Evolutionary conservation across 306 rosid genomes (phyloP).

Genomic region (Mucuna pruriens): DNA sequence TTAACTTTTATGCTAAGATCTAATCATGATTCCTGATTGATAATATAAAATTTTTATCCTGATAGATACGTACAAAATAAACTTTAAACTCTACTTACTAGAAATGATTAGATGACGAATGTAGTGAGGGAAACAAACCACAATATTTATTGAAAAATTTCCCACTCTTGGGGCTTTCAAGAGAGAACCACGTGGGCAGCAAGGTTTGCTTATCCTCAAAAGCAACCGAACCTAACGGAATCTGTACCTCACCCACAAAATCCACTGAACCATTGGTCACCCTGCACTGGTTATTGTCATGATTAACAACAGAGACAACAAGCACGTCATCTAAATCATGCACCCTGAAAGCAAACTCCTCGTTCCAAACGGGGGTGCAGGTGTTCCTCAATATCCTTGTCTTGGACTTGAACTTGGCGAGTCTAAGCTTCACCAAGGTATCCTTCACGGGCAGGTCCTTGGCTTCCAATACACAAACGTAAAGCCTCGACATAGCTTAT

Average conservation of each 20-base stretch:
- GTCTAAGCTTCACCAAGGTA: conserved; percentile 68
- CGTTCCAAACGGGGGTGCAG: conserved; percentile 65
- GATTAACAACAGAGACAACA: conserved; percentile 50
- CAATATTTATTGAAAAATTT: conserved; percentile 56
- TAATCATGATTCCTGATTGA: too few relatives aligned
- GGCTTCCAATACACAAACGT: conserved; percentile 78
- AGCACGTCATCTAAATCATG: conserved; percentile 60
- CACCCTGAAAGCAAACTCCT: conserved; percentile 74
- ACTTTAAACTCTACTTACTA: too few relatives aligned
- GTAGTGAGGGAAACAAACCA: conserved; percentile 55
- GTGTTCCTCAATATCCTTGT: conserved; percentile 58
- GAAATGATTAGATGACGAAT: too few relatives aligned
- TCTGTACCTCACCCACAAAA: conserved; percentile 63
- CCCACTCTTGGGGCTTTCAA: conserved; percentile 52
- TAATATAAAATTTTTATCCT: too few relatives aligned
- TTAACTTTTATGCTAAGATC: too few relatives aligned
- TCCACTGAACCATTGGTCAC: conserved; percentile 45
- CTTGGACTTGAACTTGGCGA: conserved; percentile 66
- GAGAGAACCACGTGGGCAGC: conserved; percentile 76
- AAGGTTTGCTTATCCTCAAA: conserved; percentile 57
- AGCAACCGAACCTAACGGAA: conserved; percentile 56
- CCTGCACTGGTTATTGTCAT: conserved; percentile 35
- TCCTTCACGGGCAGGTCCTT: conserved; percentile 56
- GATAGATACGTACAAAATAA: too few relatives aligned
- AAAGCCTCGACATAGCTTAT: conserved; percentile 50